Percentiles rank a stretch among this genome's conserved stretches.
phyloP scores from a whole-genome alignment of 2,329 filamentous ascomycete species.

The Lachnum nothofagi region DNA sequence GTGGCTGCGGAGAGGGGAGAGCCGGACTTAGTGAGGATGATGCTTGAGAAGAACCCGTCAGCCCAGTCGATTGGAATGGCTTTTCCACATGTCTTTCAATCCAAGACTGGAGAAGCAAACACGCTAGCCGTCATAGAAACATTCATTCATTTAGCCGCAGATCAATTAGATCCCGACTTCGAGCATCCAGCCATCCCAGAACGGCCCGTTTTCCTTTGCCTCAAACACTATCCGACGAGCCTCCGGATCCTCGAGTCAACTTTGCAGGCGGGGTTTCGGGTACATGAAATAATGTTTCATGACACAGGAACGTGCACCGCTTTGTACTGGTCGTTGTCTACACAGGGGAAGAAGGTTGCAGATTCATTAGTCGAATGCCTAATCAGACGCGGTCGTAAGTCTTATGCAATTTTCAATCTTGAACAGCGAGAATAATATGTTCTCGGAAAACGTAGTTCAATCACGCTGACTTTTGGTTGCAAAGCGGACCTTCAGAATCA shows the following conservation, averaged over 20 bases:
- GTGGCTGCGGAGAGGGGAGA: slow-evolving; percentile 50
- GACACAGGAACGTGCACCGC: slow-evolving; percentile 35
- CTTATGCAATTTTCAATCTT: slow-evolving; percentile 41
- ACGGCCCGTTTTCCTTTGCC: slow-evolving; percentile 48
- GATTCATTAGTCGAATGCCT: slow-evolving; percentile 52
- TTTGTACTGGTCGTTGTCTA: slow-evolving; percentile 56
- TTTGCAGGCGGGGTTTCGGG: slow-evolving; percentile 53
- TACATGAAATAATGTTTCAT: slow-evolving; percentile 49
- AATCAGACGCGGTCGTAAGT: slow-evolving; percentile 40
- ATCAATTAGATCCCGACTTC: slow-evolving; percentile 45
- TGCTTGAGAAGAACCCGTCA: slow-evolving; percentile 48
- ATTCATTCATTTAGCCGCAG: slow-evolving; percentile 47
- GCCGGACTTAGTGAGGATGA: slow-evolving; percentile 42
- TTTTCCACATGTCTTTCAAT: slow-evolving; percentile 49
- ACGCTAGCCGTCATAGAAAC: slow-evolving; percentile 44
- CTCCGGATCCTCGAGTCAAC: slow-evolving; percentile 46
- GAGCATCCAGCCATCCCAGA: slow-evolving; percentile 40
- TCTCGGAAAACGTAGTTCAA: not conserved
- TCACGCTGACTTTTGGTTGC: not conserved
- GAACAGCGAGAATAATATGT: slow-evolving; percentile 35
- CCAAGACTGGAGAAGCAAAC: slow-evolving; percentile 45
- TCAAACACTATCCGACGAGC: slow-evolving; percentile 52
- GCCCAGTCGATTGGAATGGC: slow-evolving; percentile 46
- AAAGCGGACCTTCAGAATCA: slow-evolving; percentile 36
- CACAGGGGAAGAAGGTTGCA: slow-evolving; percentile 59